phyloP scores from a whole-genome alignment of 73 alveolate species.

The Paramecium pentaurelia region DNA sequence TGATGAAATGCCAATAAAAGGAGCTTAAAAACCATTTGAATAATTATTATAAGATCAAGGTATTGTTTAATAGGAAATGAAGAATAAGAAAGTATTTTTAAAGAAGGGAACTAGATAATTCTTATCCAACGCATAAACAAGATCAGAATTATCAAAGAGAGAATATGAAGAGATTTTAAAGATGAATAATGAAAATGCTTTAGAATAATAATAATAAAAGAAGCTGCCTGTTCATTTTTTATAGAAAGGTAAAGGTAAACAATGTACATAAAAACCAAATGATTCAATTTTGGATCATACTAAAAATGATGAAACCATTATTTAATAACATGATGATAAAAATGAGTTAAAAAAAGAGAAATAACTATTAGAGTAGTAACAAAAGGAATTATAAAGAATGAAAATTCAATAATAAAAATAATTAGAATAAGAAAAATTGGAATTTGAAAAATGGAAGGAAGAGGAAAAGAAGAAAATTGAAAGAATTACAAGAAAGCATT shows the following conservation, averaged over 20 bases:
- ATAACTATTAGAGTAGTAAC: neutral
- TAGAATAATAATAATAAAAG: neutral
- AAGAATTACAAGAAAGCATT: neutral
- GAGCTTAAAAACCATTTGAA: neutral
- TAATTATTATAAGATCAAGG: neutral
- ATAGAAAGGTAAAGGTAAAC: neutral
- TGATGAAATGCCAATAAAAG: neutral
- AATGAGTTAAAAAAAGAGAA: conserved; percentile 45
- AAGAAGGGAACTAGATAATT: conserved; percentile 51
- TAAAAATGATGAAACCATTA: neutral
- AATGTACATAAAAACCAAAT: neutral
- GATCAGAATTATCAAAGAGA: conserved; percentile 52
- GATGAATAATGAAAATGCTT: conserved; percentile 27
- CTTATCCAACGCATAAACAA: conserved; percentile 44
- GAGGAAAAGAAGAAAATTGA: conserved; percentile 55
- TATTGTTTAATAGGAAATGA: neutral
- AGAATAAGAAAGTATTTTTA: conserved; percentile 8
- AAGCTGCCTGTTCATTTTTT: neutral
- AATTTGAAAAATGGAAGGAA: conserved; percentile 51
- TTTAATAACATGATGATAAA: conserved; percentile 11
- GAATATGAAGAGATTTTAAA: conserved; percentile 45
- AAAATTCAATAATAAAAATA: conserved; percentile 5
- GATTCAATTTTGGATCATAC: neutral
- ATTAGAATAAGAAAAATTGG: conserved; percentile 30
- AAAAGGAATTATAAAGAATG: neutral